Evolutionary conservation across 208 protist genomes (phyloP).

Genomic region (Acanthamoeba lenticulata): DNA sequence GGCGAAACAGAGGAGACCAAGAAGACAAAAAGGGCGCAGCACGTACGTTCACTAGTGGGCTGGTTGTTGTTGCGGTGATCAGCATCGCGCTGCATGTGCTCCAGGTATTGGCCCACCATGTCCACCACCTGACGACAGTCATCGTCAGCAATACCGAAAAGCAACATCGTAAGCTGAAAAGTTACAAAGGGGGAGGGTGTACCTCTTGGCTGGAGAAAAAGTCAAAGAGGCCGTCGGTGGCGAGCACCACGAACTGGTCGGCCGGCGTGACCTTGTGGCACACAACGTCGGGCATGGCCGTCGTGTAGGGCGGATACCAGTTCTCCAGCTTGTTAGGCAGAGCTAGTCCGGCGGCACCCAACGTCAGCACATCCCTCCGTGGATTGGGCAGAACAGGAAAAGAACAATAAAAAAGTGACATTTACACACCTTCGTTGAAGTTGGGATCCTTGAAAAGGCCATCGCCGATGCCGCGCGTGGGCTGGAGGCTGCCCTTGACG

Average conservation of each 20-base stretch:
- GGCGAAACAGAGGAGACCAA: neutral
- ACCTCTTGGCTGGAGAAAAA: slow-evolving; percentile 23
- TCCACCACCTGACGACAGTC: neutral
- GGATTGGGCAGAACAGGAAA: no score
- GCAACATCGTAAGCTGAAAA: neutral
- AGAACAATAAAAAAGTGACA: no score
- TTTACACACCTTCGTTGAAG: neutral
- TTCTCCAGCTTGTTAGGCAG: neutral
- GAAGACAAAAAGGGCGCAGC: neutral
- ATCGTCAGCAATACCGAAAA: neutral
- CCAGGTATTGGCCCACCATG: neutral
- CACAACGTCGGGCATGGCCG: neutral
- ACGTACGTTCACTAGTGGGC: neutral
- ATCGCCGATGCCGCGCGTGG: slow-evolving; percentile 8
- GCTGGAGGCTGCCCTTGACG: neutral
- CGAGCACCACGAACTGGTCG: neutral
- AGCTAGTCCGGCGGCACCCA: no score
- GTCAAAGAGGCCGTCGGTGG: neutral
- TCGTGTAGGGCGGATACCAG: slow-evolving; percentile 23
- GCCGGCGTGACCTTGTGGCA: neutral
- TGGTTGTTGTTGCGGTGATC: neutral
- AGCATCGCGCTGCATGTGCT: neutral
- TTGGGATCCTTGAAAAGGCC: slow-evolving; percentile 33
- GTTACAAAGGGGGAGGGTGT: neutral
- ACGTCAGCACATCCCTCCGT: no score